Evolutionary conservation across 768 basidiomycete species (phyloP).

Genomic region (Tephrocybe sp.): DNA sequence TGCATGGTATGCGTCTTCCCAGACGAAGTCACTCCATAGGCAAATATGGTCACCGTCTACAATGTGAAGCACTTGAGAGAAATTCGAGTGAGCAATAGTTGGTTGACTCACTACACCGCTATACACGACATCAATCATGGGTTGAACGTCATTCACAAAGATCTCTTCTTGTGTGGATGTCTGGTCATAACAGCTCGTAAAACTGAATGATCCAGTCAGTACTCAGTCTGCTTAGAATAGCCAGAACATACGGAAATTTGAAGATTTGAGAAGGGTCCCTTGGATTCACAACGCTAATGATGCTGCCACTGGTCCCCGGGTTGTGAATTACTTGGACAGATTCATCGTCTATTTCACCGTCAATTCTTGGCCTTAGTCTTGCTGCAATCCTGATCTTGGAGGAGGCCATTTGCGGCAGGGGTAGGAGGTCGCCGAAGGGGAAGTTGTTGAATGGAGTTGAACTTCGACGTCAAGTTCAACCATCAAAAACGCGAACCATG

Average conservation of each 20-base stretch:
- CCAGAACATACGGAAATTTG: conserved; percentile 64
- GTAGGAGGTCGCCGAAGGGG: background rate
- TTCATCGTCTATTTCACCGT: conserved; percentile 60
- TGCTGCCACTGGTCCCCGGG: conserved; percentile 38
- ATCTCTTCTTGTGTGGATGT: conserved; percentile 72
- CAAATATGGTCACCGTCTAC: conserved; percentile 84
- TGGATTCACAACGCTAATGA: conserved; percentile 68
- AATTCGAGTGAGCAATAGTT: background rate
- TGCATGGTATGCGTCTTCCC: conserved; percentile 96
- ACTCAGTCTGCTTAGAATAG: no score
- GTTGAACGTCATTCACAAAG: conserved; percentile 71
- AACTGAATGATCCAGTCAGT: conserved; percentile 35
- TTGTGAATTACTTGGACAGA: conserved; percentile 51
- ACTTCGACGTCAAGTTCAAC: no score
- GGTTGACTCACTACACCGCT: conserved; percentile 67
- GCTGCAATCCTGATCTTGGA: conserved; percentile 72
- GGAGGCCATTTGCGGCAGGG: conserved; percentile 24
- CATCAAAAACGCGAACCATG: background rate
- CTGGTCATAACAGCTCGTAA: conserved; percentile 75
- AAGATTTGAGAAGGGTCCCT: conserved; percentile 68
- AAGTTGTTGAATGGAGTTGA: background rate
- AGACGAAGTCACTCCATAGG: conserved; percentile 88
- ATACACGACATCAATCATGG: conserved; percentile 76
- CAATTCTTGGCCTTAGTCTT: conserved; percentile 64
- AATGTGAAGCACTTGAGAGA: background rate